Base-by-base conservation (phyloP, 148 eudicot genomes). In the Silene conica region DNA sequence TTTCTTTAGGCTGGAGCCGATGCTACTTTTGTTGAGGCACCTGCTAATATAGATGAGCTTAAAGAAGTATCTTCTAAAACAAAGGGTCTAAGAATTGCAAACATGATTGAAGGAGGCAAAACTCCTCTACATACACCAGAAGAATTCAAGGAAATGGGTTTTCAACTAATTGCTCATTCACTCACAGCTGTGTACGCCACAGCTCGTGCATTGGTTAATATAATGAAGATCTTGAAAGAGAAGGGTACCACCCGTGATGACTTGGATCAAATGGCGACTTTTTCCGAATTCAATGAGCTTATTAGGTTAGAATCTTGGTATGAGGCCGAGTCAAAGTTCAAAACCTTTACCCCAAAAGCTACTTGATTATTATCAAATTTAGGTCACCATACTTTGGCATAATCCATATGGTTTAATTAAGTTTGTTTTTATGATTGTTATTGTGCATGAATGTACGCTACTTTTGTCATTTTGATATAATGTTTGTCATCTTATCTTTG, bases 101-200 rank as follows among this genome's bases (percentile, higher is more conserved):
- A 80, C 79, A 80, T 80, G 82, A 80, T 80, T 15, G 82, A 80
- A 58, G 82, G 82, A 56, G 82, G 82, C 20, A 75, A 74, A 20
- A 80, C 82, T 0, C 82, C 82, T 23, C 23, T 80, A 2, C 82
- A 80, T 66, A 80, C 82, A 63, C 82, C 82, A 9, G 73, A 78
- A 3, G 85, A 82, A 64, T 77, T 79, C 19, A 76, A 45, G 34
- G 85, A 76, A 58, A 79, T 82, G 67, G 85, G 85, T 1, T 64
- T 64, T 34, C 69, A 69, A 23, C 61, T 76, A 28, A 70, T 78
- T 6, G 76, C 76, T 8, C 81, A 78, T 60, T 74, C 81, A 34
- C 81, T 78, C 0, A 73, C 81, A 15, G 63, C 77, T 11, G 18
- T 73, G 19, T 78, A 73, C 28, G 72, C 81, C 18, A 78, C 81